Percentiles rank a stretch among this genome's conserved stretches.
Evolutionary conservation across 345 rosid species (phyloP).

Genomic region (Melaleuca quinquenervia): DNA sequence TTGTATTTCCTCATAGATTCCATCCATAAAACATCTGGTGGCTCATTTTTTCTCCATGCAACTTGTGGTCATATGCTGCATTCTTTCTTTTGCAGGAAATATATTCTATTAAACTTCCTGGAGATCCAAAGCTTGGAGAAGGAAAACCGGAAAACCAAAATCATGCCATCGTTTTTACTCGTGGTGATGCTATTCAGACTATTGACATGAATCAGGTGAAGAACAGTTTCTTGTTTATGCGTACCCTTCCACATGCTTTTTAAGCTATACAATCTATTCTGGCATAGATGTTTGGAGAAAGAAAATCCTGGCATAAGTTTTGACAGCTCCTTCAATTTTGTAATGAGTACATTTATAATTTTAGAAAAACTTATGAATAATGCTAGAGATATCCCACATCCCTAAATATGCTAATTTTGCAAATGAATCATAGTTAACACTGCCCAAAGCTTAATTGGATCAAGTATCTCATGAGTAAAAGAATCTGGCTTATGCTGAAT

Average conservation of each 20-base stretch:
- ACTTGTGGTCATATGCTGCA: background rate
- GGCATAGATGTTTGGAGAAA: background rate
- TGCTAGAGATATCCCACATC: background rate
- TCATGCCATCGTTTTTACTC: conserved; percentile 90
- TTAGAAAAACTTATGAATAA: background rate
- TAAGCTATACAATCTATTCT: background rate
- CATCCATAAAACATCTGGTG: background rate
- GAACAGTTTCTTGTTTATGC: background rate
- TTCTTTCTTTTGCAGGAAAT: conserved; percentile 45
- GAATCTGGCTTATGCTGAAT: background rate
- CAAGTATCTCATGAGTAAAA: background rate
- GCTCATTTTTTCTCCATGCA: background rate
- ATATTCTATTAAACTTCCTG: conserved; percentile 91
- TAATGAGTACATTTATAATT: background rate
- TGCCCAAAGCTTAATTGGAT: background rate
- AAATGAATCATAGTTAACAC: background rate
- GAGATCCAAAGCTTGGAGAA: conserved; percentile 97
- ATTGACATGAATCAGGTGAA: conserved; percentile 98
- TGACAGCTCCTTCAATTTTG: background rate
- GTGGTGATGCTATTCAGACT: conserved; percentile 96
- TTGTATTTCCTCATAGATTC: background rate
- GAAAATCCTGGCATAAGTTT: background rate
- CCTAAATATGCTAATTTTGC: background rate
- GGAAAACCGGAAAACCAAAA: conserved; percentile 99
- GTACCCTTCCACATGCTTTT: background rate